These are phyloP conservation scores for Dentipellis sp. DNA, from an alignment of 768 basidiomycete genomes.

Conservation along the genomic window DNA sequence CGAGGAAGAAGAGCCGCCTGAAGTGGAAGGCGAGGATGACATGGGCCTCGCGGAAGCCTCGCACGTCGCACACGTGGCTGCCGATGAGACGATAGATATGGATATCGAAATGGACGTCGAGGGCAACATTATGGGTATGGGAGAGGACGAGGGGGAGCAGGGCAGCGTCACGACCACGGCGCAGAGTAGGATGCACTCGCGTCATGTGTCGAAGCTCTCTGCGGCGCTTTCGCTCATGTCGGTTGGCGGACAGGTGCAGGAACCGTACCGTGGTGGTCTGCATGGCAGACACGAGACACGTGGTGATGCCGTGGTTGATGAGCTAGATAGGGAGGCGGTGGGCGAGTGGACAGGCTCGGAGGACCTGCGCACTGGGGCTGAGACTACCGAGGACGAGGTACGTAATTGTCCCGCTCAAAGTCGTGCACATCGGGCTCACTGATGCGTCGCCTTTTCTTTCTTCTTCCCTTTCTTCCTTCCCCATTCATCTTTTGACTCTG, in stretches of 20 bases:
- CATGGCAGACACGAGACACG: constrained; percentile 23
- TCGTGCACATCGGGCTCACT: constrained; percentile 4
- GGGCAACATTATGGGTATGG: constrained; percentile 24
- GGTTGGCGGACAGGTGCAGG: constrained; percentile 35
- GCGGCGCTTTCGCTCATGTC: constrained; percentile 59
- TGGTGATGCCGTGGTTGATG: constrained; percentile 13
- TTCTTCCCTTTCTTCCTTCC: constrained; percentile 3
- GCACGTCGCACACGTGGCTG: constrained; percentile 3
- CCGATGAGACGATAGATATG: constrained; percentile 13
- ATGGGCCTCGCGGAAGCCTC: constrained; percentile 23
- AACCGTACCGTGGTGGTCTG: constrained; percentile 16
- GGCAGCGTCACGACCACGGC: constrained; percentile 38
- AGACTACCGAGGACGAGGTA: constrained; percentile 66
- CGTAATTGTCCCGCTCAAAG: constrained; percentile 15
- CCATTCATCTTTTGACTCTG: constrained; percentile 4
- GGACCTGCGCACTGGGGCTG: constrained; percentile 40
- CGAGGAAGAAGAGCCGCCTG: constrained; percentile 54
- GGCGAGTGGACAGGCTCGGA: constrained; percentile 84
- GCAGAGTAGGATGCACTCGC: constrained; percentile 50
- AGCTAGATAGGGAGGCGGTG: constrained; percentile 31
- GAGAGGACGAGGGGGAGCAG: constrained; percentile 27
- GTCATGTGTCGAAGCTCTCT: constrained; percentile 60
- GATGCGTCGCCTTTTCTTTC: not conserved
- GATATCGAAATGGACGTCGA: constrained; percentile 16
- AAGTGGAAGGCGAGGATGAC: constrained; percentile 23